Conservation (phyloP, 2,329 filamentous ascomycete species). For the Trichoderma aggressivum region DNA sequence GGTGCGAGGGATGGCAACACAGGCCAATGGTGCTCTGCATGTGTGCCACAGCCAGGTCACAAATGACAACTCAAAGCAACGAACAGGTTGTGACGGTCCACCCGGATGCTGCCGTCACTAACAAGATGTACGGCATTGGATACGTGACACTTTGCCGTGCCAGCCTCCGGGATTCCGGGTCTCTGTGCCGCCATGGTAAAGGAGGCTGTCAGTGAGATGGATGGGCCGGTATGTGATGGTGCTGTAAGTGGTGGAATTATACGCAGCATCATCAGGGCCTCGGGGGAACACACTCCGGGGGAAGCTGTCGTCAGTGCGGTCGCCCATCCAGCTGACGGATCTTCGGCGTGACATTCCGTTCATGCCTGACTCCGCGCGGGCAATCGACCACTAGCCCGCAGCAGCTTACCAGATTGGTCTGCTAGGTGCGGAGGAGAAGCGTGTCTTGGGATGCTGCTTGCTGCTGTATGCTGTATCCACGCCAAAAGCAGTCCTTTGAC, state of each 20-base stretch:
- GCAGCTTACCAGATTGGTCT: not conserved
- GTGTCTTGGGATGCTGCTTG: not conserved
- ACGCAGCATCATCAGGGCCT: not conserved
- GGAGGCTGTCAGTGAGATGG: not conserved
- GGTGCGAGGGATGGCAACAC: not conserved
- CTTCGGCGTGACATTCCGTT: not conserved
- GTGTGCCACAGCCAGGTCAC: not conserved
- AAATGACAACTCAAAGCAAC: not conserved
- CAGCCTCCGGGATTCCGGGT: conserved; percentile 9
- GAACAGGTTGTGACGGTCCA: not conserved
- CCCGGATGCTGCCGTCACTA: not conserved
- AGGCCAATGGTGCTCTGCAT: not conserved
- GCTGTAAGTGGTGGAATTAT: not conserved
- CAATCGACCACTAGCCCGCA: not conserved
- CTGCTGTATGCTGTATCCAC: not conserved
- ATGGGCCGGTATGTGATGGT: not conserved
- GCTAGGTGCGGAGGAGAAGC: not conserved
- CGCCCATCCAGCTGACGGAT: not conserved
- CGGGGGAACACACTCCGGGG: not conserved
- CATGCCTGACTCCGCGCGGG: not conserved
- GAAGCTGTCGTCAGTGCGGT: not conserved
- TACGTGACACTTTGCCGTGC: not conserved
- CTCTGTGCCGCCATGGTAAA: not conserved
- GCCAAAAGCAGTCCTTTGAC: not conserved
- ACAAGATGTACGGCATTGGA: not conserved